Conservation (phyloP, 1,284 basidiomycete species). For the Ustilago sp. region DNA sequence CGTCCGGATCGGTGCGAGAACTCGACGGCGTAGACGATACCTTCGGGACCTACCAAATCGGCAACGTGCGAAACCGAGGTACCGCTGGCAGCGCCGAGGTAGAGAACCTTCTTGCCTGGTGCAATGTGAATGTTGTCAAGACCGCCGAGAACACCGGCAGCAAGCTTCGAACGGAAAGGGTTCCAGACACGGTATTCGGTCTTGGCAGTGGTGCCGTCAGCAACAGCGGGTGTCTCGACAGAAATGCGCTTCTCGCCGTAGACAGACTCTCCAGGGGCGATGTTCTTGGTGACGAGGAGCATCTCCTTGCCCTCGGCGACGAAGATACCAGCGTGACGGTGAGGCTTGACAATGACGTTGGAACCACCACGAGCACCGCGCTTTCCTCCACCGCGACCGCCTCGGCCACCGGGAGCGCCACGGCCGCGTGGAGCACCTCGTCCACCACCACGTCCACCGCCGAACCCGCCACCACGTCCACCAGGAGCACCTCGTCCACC, state of each 20-base stretch:
- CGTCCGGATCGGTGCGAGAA: constrained; percentile 96
- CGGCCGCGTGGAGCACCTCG: constrained; percentile 46
- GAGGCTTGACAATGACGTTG: constrained; percentile 86
- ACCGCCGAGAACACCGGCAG: constrained; percentile 95
- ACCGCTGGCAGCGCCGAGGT: constrained; percentile 94
- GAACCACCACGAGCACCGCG: constrained; percentile 76
- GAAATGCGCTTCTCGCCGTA: constrained; percentile 89
- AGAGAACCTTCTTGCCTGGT: constrained; percentile 95
- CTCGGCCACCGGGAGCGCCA: constrained; percentile 66
- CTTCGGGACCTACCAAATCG: constrained; percentile 96
- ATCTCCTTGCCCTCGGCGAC: constrained; percentile 81
- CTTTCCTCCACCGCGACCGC: constrained; percentile 58
- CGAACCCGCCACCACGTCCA: constrained; percentile 50
- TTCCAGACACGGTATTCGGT: constrained; percentile 99
- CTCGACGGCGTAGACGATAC: constrained; percentile 97
- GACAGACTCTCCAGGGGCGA: constrained; percentile 95
- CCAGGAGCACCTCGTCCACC: constrained; percentile 59
- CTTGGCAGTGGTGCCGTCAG: constrained; percentile 80
- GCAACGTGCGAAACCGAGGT: constrained; percentile 99
- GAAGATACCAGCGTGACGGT: constrained; percentile 88
- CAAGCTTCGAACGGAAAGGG: constrained; percentile 96
- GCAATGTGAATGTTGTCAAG: constrained; percentile 93
- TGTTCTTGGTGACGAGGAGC: constrained; percentile 95
- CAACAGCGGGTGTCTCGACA: constrained; percentile 74
- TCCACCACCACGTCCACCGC: constrained; percentile 51